Evolutionary conservation across 1,139 yeast species (phyloP).

Genomic region (Magnusiomyces ingens): DNA sequence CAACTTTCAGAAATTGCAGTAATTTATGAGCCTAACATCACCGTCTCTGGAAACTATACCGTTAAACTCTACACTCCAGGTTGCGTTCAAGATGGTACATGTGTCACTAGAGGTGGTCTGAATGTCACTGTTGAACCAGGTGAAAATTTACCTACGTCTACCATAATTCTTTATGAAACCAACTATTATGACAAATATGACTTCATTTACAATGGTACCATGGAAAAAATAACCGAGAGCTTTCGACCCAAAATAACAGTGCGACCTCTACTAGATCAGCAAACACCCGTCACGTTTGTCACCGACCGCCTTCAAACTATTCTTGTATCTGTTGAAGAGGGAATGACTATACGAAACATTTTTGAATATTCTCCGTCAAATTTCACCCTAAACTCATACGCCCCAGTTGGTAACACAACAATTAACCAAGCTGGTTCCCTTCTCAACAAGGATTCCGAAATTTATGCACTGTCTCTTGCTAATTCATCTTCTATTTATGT

Average conservation of each 20-base stretch:
- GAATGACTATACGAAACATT: slow-evolving; percentile 52
- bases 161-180: slow-evolving; percentile 59
- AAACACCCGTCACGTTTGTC: slow-evolving; percentile 47
- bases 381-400: slow-evolving; percentile 39
- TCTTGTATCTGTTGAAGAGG: slow-evolving; percentile 40
- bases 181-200: slow-evolving; percentile 79
- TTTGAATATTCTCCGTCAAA: slow-evolving; percentile 76
- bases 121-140: slow-evolving; percentile 54
- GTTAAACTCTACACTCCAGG: slow-evolving; percentile 81
- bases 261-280: slow-evolving; percentile 34
- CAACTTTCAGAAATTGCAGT: slow-evolving; percentile 41
- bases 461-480: slow-evolving; percentile 9
- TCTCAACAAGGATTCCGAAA: slow-evolving; percentile 17
- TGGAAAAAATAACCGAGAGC: slow-evolving; percentile 43
- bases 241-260: slow-evolving; percentile 44
- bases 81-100: slow-evolving; percentile 62
- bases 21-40: slow-evolving; percentile 60
- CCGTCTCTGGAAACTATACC: slow-evolving; percentile 69
- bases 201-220: slow-evolving; percentile 60
- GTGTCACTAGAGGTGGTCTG: slow-evolving; percentile 65
- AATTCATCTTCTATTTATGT: slow-evolving; percentile 32
- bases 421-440: slow-evolving; percentile 55
- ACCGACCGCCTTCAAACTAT: slow-evolving; percentile 63
- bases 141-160: not conserved
- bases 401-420: slow-evolving; percentile 59